Conservation (phyloP, 2,329 filamentous ascomycete genomes). For the Cucurbitaria berberidis region DNA sequence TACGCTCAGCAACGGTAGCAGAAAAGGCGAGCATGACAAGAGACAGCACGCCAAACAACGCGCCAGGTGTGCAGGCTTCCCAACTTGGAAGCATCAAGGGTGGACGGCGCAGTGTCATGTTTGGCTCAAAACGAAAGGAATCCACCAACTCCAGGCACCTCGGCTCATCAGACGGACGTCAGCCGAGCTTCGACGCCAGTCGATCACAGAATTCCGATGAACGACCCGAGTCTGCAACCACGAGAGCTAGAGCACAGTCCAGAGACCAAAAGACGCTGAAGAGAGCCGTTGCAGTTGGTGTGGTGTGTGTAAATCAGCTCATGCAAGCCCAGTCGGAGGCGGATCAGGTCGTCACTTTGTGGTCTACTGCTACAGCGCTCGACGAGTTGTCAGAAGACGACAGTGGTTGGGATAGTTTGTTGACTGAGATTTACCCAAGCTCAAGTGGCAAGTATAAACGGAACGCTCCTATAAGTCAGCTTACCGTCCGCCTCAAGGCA, state of each 20-base stretch:
- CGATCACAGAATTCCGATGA: slow-evolving; percentile 31
- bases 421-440: slow-evolving; percentile 70
- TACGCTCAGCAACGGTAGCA: slow-evolving; percentile 32
- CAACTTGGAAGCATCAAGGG: slow-evolving; percentile 48
- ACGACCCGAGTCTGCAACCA: slow-evolving; percentile 37
- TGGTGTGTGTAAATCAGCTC: slow-evolving; percentile 75
- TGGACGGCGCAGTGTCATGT: slow-evolving; percentile 65
- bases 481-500: slow-evolving; percentile 79
- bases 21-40: slow-evolving; percentile 36
- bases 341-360: slow-evolving; percentile 79
- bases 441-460: slow-evolving; percentile 76
- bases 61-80: slow-evolving; percentile 35
- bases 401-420: slow-evolving; percentile 74
- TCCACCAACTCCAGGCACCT: slow-evolving; percentile 35
- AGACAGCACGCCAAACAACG: slow-evolving; percentile 33
- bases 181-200: slow-evolving; percentile 32
- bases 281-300: slow-evolving; percentile 76
- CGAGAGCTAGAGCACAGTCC: slow-evolving; percentile 36
- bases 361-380: slow-evolving; percentile 64
- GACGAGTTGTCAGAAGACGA: slow-evolving; percentile 54
- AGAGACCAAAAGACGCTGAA: slow-evolving; percentile 62
- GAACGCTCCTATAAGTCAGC: slow-evolving; percentile 72
- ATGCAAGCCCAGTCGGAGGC: slow-evolving; percentile 74
- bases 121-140: slow-evolving; percentile 65
- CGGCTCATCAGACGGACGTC: slow-evolving; percentile 25